Conservation (phyloP, 2,329 filamentous ascomycete genomes). For the Furcasterigmium sp. region DNA sequence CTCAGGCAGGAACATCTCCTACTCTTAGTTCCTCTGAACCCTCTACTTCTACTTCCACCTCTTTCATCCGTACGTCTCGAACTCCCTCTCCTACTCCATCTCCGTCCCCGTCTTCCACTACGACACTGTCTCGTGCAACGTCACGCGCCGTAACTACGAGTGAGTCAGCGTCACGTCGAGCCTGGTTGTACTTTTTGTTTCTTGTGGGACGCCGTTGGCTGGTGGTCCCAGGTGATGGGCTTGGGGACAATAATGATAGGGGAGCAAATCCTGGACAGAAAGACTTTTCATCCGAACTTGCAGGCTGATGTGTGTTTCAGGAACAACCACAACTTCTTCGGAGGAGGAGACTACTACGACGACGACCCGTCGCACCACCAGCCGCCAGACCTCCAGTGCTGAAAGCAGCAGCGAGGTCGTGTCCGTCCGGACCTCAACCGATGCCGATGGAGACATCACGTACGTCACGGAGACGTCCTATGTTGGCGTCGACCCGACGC, state of each 20-base stretch:
- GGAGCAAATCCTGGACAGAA: too few species aligned
- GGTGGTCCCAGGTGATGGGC: neutral
- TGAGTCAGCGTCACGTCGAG: slow-evolving; percentile 8
- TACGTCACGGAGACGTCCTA: slow-evolving; percentile 44
- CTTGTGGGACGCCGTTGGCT: neutral
- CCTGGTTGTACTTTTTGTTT: neutral
- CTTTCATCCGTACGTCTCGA: slow-evolving; percentile 4
- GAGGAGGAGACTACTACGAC: slow-evolving; percentile 9
- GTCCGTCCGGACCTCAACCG: slow-evolving; percentile 39
- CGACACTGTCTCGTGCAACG: slow-evolving; percentile 10
- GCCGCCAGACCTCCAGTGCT: slow-evolving; percentile 13
- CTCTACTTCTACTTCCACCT: slow-evolving; percentile 11
- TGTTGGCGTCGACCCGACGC: slow-evolving; percentile 36
- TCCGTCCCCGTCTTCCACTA: slow-evolving; percentile 2
- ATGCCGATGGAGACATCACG: slow-evolving; percentile 36
- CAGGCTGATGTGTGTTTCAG: neutral
- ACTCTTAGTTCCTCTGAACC: slow-evolving; percentile 20
- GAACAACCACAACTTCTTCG: neutral
- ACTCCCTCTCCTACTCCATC: slow-evolving; percentile 6
- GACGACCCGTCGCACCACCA: slow-evolving; percentile 22
- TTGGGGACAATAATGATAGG: neutral
- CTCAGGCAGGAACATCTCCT: slow-evolving; percentile 10
- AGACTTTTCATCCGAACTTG: neutral
- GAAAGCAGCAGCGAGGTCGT: slow-evolving; percentile 30
- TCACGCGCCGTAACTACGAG: slow-evolving; percentile 12